Conservation (phyloP, 495 filamentous ascomycete species). For the Hapsidospora chrysogenum region DNA sequence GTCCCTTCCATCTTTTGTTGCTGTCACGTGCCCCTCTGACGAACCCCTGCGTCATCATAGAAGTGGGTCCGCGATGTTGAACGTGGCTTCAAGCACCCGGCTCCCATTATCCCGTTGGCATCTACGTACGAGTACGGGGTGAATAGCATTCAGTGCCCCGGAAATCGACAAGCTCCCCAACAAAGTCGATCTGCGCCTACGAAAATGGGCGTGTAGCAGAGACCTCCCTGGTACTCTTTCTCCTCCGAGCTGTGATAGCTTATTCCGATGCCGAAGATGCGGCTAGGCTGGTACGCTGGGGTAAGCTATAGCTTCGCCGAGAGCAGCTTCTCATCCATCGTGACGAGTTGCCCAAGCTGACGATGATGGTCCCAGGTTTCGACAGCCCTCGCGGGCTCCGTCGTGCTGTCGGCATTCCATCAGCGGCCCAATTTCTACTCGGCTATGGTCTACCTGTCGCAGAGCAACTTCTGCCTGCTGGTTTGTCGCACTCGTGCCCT, state of each 20-base stretch:
- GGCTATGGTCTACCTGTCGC: constrained; percentile 85
- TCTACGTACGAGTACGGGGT: too few relatives aligned
- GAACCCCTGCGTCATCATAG: too few relatives aligned
- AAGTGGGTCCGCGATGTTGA: too few relatives aligned
- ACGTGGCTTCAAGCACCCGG: too few relatives aligned
- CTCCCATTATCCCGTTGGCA: too few relatives aligned
- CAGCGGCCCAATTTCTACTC: constrained; percentile 96
- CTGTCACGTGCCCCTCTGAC: too few relatives aligned
- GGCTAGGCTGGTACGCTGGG: constrained; percentile 38
- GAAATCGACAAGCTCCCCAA: too few relatives aligned
- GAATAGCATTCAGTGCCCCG: too few relatives aligned
- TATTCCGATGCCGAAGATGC: constrained; percentile 22
- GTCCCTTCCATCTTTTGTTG: too few relatives aligned
- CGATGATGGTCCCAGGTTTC: constrained; percentile 37
- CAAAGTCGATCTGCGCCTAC: too few relatives aligned
- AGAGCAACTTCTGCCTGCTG: constrained; percentile 90
- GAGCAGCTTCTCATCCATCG: neutral
- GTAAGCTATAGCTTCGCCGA: constrained; percentile 20
- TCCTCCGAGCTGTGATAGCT: neutral
- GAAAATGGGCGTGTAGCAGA: neutral
- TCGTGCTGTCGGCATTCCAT: constrained; percentile 78
- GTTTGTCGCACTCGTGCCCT: constrained; percentile 24
- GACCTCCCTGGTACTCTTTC: neutral
- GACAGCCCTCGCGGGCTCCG: constrained; percentile 59
- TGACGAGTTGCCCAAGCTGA: neutral